A percentile compares a stretch with the other conserved stretches of the same genome.
Evolutionary conservation across 768 basidiomycete genomes (phyloP).

Genomic region (Clavaria fumosa): DNA sequence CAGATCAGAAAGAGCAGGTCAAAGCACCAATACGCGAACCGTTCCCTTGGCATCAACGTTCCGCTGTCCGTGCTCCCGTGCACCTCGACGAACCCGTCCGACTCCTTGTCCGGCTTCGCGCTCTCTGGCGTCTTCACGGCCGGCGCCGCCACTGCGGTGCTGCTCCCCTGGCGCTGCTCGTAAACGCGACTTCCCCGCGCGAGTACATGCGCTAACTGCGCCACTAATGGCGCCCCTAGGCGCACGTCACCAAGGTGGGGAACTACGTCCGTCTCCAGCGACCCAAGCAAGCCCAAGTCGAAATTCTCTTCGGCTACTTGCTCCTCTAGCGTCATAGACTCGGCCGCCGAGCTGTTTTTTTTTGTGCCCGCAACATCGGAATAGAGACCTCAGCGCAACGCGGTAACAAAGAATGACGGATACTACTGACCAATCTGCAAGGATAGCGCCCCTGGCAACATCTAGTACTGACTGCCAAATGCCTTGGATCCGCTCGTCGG

Average conservation of each 20-base stretch:
- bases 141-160: background rate
- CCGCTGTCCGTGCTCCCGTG: constrained; percentile 46
- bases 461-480: constrained; percentile 80
- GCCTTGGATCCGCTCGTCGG: constrained; percentile 52
- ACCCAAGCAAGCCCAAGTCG: constrained; percentile 62
- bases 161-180: constrained; percentile 13
- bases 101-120: constrained; percentile 20
- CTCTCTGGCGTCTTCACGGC: background rate
- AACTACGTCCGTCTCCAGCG: constrained; percentile 67
- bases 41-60: constrained; percentile 49
- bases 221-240: constrained; percentile 57
- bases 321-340: constrained; percentile 40
- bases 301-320: constrained; percentile 77
- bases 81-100: constrained; percentile 16
- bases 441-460: constrained; percentile 65
- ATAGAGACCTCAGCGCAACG: background rate
- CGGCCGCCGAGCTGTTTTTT: constrained; percentile 34
- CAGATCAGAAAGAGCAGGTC: constrained; percentile 76
- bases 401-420: too few species aligned
- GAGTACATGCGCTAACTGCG: constrained; percentile 53
- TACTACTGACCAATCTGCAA: constrained; percentile 77
- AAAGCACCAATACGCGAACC: constrained; percentile 89
- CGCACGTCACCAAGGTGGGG: constrained; percentile 56
- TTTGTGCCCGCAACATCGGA: background rate
- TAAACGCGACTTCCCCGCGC: constrained; percentile 59